Evolutionary conservation across 2,329 filamentous ascomycete species (phyloP).

Genomic region (Fusarium cyanostomum): DNA sequence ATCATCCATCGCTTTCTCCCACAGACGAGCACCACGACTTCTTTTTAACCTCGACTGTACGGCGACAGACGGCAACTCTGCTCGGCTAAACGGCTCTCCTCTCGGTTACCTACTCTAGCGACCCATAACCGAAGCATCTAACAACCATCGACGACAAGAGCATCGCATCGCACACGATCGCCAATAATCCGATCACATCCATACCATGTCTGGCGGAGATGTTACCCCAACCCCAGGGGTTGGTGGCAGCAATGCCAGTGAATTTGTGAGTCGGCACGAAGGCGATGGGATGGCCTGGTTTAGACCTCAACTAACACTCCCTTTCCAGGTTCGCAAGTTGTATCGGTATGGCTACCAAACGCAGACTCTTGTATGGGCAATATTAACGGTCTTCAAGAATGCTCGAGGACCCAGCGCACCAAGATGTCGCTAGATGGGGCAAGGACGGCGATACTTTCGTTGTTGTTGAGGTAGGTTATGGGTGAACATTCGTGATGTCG

Average conservation of each 20-base stretch:
- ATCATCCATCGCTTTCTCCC: neutral
- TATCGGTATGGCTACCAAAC: conserved; percentile 77
- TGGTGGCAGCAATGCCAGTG: conserved; percentile 83
- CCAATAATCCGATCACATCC: conserved; percentile 1
- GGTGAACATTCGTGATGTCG: conserved; percentile 13
- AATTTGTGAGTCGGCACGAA: conserved; percentile 77
- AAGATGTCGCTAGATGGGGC: conserved; percentile 94
- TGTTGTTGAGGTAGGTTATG: conserved; percentile 81
- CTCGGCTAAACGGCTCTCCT: conserved; percentile 30
- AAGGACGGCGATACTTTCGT: conserved; percentile 96
- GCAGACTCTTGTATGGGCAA: neutral
- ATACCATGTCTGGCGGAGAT: conserved; percentile 49
- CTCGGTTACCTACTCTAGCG: conserved; percentile 17
- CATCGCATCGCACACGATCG: conserved; percentile 9
- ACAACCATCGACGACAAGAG: neutral
- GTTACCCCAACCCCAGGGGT: conserved; percentile 46
- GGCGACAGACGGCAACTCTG: conserved; percentile 19
- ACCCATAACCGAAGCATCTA: conserved; percentile 19
- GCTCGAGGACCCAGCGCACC: conserved; percentile 94
- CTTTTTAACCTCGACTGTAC: conserved; percentile 10
- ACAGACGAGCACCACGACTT: neutral
- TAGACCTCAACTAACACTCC: conserved; percentile 38
- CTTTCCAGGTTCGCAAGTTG: conserved; percentile 86
- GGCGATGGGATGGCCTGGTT: neutral
- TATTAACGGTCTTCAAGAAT: conserved; percentile 59